Percentiles rank a stretch among this genome's conserved stretches.
Evolutionary conservation across 1,284 basidiomycete genomes (phyloP).

Genomic region (Thelephora terrestris): DNA sequence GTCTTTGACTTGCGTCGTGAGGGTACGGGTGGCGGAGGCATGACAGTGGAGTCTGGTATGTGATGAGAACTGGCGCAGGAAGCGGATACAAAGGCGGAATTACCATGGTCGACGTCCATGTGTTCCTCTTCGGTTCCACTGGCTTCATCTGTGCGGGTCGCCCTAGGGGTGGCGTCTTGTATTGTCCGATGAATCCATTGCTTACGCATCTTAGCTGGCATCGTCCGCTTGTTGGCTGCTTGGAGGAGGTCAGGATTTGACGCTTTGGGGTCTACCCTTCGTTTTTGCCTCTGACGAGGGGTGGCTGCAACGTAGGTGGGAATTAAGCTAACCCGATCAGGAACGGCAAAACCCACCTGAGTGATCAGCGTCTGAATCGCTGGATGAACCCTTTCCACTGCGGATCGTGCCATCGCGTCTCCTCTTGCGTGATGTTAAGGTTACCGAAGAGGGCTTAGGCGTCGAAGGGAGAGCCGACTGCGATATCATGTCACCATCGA

Average conservation of each 20-base stretch:
- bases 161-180: slow-evolving; percentile 14
- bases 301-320: background rate
- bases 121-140: slow-evolving; percentile 19
- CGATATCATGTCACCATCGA: background rate
- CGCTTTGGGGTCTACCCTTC: slow-evolving; percentile 15
- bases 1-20: slow-evolving; percentile 29
- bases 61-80: background rate
- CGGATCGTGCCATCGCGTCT: too few species aligned
- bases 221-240: slow-evolving; percentile 22
- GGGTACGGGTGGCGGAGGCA: slow-evolving; percentile 39
- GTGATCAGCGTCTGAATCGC: background rate
- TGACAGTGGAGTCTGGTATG: slow-evolving; percentile 22
- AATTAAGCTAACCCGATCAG: background rate
- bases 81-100: slow-evolving; percentile 7
- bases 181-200: slow-evolving; percentile 29
- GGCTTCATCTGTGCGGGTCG: slow-evolving; percentile 2
- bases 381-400: too few species aligned
- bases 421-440: too few species aligned
- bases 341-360: background rate
- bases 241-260: too few species aligned
- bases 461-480: slow-evolving; percentile 1
- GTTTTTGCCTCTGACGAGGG: slow-evolving; percentile 6
- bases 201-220: slow-evolving; percentile 61
- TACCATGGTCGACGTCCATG: slow-evolving; percentile 19
- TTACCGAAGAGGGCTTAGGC: slow-evolving; percentile 11